Evolutionary conservation across 1,284 basidiomycete genomes (phyloP).

Genomic region (Trichosporon coremiiforme): DNA sequence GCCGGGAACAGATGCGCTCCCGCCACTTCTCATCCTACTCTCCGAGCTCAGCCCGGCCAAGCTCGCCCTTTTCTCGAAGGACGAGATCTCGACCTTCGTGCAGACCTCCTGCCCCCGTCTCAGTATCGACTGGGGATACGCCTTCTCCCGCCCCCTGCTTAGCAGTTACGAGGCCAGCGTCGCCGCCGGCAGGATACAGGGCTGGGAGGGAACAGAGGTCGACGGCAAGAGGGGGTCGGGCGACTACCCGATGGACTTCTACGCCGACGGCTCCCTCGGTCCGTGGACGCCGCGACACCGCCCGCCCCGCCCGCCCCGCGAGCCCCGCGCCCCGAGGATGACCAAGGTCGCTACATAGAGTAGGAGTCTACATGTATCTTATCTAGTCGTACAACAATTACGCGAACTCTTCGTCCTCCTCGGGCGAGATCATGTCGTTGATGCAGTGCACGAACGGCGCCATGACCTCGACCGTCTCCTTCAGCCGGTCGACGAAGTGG

Average conservation of each 20-base stretch:
- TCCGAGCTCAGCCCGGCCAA: slow-evolving; percentile 96
- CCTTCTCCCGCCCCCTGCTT: slow-evolving; percentile 84
- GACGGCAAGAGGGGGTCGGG: slow-evolving; percentile 50
- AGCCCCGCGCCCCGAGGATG: background rate
- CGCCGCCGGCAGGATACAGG: slow-evolving; percentile 70
- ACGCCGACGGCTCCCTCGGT: slow-evolving; percentile 60
- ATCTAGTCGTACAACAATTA: slow-evolving; percentile 8
- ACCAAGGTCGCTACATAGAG: slow-evolving; percentile 12
- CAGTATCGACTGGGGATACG: slow-evolving; percentile 95
- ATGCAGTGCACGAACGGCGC: slow-evolving; percentile 81
- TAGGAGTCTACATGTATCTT: slow-evolving; percentile 1
- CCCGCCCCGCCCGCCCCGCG: slow-evolving; percentile 25
- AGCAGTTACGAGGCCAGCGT: slow-evolving; percentile 94
- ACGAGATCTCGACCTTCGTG: slow-evolving; percentile 35
- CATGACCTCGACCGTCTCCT: slow-evolving; percentile 63
- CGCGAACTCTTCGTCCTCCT: slow-evolving; percentile 3
- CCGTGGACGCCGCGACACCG: slow-evolving; percentile 56
- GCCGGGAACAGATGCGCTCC: slow-evolving; percentile 46
- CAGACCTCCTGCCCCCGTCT: slow-evolving; percentile 38
- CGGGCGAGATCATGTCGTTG: slow-evolving; percentile 23
- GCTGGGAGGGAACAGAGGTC: slow-evolving; percentile 49
- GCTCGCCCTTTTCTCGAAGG: slow-evolving; percentile 68
- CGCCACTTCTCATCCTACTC: slow-evolving; percentile 74
- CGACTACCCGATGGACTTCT: slow-evolving; percentile 96
- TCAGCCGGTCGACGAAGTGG: slow-evolving; percentile 68